Evolutionary conservation across 1,284 basidiomycete species (phyloP), one percentile per base, ranked within the genome.

Genomic region (Rhodotorula sp.): DNA sequence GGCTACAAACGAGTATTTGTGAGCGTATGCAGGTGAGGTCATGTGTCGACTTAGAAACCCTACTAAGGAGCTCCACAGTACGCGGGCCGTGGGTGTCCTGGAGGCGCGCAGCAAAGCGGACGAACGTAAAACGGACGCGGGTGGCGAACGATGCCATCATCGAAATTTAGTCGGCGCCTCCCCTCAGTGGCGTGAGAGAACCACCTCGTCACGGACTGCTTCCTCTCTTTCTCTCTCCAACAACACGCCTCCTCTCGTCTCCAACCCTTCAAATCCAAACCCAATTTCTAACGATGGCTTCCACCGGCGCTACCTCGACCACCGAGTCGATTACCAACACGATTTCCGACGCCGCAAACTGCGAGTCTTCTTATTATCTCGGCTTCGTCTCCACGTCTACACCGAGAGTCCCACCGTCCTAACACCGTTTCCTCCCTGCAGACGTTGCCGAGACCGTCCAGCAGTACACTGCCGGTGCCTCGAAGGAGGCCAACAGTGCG

Each of bases 401-500:
- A 6, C 20, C 6, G 20, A 7, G 10, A 33, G 6, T 22, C 8
- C n/a, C 15, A 30, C 29, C 18, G 48, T 22, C 20, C 54, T 33
- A 17, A 33, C 24, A 2, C 29, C 17, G 33, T n/a, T 56, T 18
- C 58, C 60, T 60, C 45, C 67, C 49, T 46, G 57, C 61, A 48
- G 70, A 75, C 61, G 74, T 73, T 24, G 33, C 56, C 48, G 68
- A 75, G 65, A 59, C 60, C 7, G 69, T 67, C 42, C 6, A 56
- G 48, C 69, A 71, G 65, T 42, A 26, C 56, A 60, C 64, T 29
- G 33, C 65, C 20, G 64, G 60, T n/a, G n/a, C 69, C 1, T 66
- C 65, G n/a, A 71, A 75, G 68, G 73, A 75, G 60, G 68, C 49
- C 29, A 73, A 73, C 71, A 67, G 60, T 55, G 51, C 58, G 64